Evolutionary conservation across 495 filamentous ascomycete species (phyloP), one percentile per base, ranked within the genome.

Genomic region (Lichina pygmaea): DNA sequence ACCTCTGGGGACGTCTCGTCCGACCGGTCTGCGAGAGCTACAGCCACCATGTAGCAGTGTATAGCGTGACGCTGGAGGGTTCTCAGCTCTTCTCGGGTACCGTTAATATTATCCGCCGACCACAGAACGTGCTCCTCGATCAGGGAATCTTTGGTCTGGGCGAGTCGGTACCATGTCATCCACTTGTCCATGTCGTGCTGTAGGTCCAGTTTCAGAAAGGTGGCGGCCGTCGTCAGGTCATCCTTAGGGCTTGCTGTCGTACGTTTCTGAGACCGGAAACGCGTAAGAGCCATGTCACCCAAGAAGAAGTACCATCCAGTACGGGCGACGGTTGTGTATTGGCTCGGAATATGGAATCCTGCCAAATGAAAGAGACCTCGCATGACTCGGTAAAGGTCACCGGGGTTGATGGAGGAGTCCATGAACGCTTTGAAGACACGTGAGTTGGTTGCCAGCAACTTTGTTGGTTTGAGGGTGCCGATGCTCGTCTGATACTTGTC

Each of bases 31-130:
- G 79, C 74, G 10, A 72, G 72, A 1, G 86, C 84, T 37, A 86
- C 60, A 3, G 89, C 85, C 67, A 95, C 84, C 11, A 79, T 74
- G 56, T 93, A 99, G 53, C 84, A 91, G 57, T 94, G 81, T 50
- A 99, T 93, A 6, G 84, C 72, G 51, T 70, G 69, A 31, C 91
- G 71, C 57, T 99, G 85, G 48, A 77, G 64, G 15, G 66, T 68
- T 12, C 80, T 71, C 36, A 97, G 57, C 41, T 92, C 82, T 7
- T 62, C 58, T 41, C 73, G 72, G 50, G 79, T 77, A 55, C 80
- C 86, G 58, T 95, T 94, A 56, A 95, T 75, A 54, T 91, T 91
- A 46, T 99, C 91, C 5, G 89, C 80, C n/a, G 74, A 77, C 89
- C 91, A 95, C 6, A 85, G 76, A 9, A 91, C 78, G 2, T 77